Percentiles rank a stretch among this genome's conserved stretches.
These are phyloP conservation scores for Anaeromyces robustus DNA, from an alignment of 192 early-diverging fungal genomes.

Conservation along the genomic window DNA sequence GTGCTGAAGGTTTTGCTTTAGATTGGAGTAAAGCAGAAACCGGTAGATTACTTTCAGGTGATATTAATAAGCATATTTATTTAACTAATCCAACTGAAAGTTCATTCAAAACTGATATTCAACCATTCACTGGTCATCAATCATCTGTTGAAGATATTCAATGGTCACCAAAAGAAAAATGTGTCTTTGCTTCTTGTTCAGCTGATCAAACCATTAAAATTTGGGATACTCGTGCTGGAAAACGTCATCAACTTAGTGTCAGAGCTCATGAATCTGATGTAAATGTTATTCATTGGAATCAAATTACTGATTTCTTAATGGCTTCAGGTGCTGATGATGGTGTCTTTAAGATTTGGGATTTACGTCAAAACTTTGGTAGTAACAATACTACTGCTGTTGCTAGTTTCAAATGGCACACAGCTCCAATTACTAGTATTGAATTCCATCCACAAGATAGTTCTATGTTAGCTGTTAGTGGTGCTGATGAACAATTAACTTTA, in stretches of 20 bases:
- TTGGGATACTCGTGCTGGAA: slow-evolving; percentile 81
- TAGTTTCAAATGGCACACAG: slow-evolving; percentile 85
- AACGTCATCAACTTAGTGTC: slow-evolving; percentile 55
- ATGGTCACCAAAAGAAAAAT: slow-evolving; percentile 82
- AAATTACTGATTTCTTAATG: slow-evolving; percentile 65
- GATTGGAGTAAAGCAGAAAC: slow-evolving; percentile 69
- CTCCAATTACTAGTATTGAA: slow-evolving; percentile 87
- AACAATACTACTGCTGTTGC: slow-evolving; percentile 62
- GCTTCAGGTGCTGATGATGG: slow-evolving; percentile 89
- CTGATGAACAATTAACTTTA: slow-evolving; percentile 88
- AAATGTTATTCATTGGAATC: slow-evolving; percentile 96
- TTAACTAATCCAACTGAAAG: slow-evolving; percentile 53
- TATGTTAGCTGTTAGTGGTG: slow-evolving; percentile 75
- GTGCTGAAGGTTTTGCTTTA: slow-evolving; percentile 85
- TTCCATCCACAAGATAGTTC: slow-evolving; percentile 91
- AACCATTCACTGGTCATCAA: slow-evolving; percentile 65
- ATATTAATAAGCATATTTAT: slow-evolving; percentile 62
- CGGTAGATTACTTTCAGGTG: slow-evolving; percentile 72
- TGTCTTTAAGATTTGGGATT: slow-evolving; percentile 90
- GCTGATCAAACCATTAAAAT: slow-evolving; percentile 84
- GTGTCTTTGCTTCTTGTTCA: slow-evolving; percentile 84
- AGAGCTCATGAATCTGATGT: slow-evolving; percentile 77
- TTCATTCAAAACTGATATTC: slow-evolving; percentile 1
- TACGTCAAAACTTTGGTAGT: slow-evolving; percentile 40
- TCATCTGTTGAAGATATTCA: slow-evolving; percentile 89